Percentiles rank a stretch among this genome's conserved stretches.
These are phyloP conservation scores for Zygosaccharomyces gambellarensis DNA, from an alignment of 805 yeast species.

Conservation along the genomic window DNA sequence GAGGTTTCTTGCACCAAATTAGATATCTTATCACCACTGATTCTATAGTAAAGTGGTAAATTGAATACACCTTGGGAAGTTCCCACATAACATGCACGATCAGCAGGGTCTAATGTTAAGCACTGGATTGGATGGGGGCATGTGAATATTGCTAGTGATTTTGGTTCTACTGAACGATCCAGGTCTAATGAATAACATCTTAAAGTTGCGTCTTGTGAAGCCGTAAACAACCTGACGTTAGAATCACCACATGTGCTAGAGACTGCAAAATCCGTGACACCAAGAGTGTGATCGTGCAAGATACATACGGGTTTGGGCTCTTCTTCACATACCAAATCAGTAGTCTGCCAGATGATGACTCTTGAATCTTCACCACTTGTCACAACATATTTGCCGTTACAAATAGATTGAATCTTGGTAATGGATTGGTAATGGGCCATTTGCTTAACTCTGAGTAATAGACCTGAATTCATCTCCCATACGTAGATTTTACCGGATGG, in stretches of 20 bases:
- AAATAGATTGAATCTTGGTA: constrained; percentile 51
- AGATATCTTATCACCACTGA: constrained; percentile 38
- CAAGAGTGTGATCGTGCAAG: constrained; percentile 53
- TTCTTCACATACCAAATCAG: constrained; percentile 46
- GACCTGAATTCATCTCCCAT: constrained; percentile 83
- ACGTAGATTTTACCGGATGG: constrained; percentile 65
- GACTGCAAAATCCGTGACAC: constrained; percentile 40
- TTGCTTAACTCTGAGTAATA: constrained; percentile 63
- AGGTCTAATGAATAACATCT: constrained; percentile 57
- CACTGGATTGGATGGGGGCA: constrained; percentile 52
- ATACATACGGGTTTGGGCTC: constrained; percentile 53
- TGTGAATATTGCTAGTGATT: constrained; percentile 67
- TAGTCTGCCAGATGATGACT: constrained; percentile 64
- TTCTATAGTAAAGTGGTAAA: constrained; percentile 30
- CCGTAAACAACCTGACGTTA: constrained; percentile 63
- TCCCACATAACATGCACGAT: constrained; percentile 69
- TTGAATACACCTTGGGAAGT: constrained; percentile 48
- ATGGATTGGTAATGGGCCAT: constrained; percentile 77
- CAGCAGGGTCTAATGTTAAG: constrained; percentile 71
- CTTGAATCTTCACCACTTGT: constrained; percentile 83
- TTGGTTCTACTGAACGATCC: constrained; percentile 14
- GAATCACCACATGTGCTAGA: constrained; percentile 43
- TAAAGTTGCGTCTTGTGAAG: constrained; percentile 69
- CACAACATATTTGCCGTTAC: constrained; percentile 60
- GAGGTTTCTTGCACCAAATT: constrained; percentile 46